Evolutionary conservation across 2,329 filamentous ascomycete species (phyloP).

Genomic region (Venturiaceae sp.): DNA sequence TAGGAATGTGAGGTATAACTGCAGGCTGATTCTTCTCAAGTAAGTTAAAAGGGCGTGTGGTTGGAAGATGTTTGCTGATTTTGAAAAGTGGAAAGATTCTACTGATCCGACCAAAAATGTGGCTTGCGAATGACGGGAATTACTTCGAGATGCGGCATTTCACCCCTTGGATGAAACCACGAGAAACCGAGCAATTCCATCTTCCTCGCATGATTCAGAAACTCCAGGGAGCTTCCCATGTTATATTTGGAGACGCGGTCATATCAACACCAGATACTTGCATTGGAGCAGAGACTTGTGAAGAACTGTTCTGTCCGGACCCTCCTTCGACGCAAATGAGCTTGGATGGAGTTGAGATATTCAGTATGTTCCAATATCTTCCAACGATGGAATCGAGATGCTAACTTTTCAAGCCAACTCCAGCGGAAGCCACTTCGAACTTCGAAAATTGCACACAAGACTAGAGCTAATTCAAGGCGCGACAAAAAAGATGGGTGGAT

Average conservation of each 20-base stretch:
- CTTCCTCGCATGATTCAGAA: constrained; percentile 48
- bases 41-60: too few relatives aligned
- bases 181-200: constrained; percentile 54
- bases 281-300: constrained; percentile 56
- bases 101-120: constrained; percentile 59
- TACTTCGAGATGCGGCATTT: constrained; percentile 54
- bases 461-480: constrained; percentile 57
- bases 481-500: constrained; percentile 51
- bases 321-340: constrained; percentile 49
- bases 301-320: constrained; percentile 55
- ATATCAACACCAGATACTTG: constrained; percentile 46
- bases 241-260: constrained; percentile 60
- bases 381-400: too few relatives aligned
- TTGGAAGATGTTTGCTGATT: too few relatives aligned
- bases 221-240: constrained; percentile 44
- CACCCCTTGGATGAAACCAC: constrained; percentile 50
- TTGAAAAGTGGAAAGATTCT: constrained; percentile 39
- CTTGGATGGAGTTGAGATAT: constrained; percentile 62
- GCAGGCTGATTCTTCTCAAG: constrained; percentile 55
- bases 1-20: constrained; percentile 41
- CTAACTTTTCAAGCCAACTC: neutral
- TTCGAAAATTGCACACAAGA: constrained; percentile 56
- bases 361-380: constrained; percentile 24
- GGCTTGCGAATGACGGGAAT: constrained; percentile 34
- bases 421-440: constrained; percentile 54